phyloP scores from a whole-genome alignment of 2,329 filamentous ascomycete genomes.

The Tolypocladium nubicola region DNA sequence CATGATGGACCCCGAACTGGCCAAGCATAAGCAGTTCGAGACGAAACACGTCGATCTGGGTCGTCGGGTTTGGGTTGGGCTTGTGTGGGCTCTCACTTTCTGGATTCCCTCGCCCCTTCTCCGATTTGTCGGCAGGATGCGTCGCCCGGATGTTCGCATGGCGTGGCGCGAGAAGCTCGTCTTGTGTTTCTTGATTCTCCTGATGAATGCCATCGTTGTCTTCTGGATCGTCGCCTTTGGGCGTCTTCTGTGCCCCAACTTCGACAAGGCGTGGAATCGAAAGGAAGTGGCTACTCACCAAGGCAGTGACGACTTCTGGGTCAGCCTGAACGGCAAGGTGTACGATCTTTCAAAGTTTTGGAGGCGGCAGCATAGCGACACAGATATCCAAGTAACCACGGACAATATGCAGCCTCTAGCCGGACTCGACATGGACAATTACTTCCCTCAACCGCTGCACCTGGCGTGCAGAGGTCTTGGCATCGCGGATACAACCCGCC shows the following conservation, averaged over 20 bases:
- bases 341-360: constrained; percentile 91
- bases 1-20: constrained; percentile 66
- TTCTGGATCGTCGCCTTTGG: constrained; percentile 93
- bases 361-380: constrained; percentile 75
- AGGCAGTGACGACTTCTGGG: constrained; percentile 70
- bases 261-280: constrained; percentile 75
- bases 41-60: constrained; percentile 51
- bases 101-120: constrained; percentile 88
- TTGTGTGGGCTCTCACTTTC: constrained; percentile 83
- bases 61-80: constrained; percentile 67
- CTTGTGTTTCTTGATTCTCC: constrained; percentile 65
- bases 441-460: constrained; percentile 71
- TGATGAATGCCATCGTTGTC: constrained; percentile 72
- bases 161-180: constrained; percentile 95
- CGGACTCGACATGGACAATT: constrained; percentile 70
- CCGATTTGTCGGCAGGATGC: constrained; percentile 82
- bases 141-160: constrained; percentile 90
- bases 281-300: constrained; percentile 61
- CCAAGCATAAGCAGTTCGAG: constrained; percentile 65
- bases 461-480: constrained; percentile 67
- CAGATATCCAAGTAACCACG: constrained; percentile 44
- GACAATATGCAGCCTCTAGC: constrained; percentile 66
- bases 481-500: constrained; percentile 39
- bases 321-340: constrained; percentile 77
- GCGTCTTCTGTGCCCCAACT: constrained; percentile 77